A percentile compares a stretch with the other conserved stretches of the same genome.
phyloP scores from a whole-genome alignment of 2,329 filamentous ascomycete genomes.

The Aspergillus sclerotialis region DNA sequence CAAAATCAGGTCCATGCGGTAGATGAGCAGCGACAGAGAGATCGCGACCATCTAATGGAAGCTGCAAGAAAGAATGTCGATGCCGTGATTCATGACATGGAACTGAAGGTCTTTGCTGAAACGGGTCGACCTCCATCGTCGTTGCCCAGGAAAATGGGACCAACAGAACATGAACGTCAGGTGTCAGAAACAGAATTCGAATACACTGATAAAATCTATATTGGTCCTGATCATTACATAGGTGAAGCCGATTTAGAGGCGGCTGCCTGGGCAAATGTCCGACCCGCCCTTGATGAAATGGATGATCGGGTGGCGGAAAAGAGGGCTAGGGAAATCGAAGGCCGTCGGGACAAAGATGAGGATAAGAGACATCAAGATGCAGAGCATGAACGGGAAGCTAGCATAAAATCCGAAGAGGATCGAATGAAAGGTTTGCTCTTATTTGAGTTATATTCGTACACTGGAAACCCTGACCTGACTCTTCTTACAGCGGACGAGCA shows the following conservation, averaged over 20 bases:
- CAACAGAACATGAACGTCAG: slow-evolving; percentile 59
- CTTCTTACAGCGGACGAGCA: slow-evolving; percentile 1
- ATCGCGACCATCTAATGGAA: slow-evolving; percentile 68
- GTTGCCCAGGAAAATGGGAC: slow-evolving; percentile 69
- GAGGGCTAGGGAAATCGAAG: slow-evolving; percentile 58
- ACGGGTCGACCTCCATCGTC: slow-evolving; percentile 67
- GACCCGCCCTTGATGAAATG: slow-evolving; percentile 80
- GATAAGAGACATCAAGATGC: slow-evolving; percentile 52
- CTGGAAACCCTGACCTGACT: slow-evolving; percentile 1
- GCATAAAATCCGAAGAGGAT: slow-evolving; percentile 25
- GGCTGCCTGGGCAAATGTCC: slow-evolving; percentile 68
- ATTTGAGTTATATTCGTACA: background rate
- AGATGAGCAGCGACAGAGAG: slow-evolving; percentile 50
- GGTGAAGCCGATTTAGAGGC: slow-evolving; percentile 70
- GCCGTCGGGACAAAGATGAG: slow-evolving; percentile 58
- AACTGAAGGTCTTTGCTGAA: slow-evolving; percentile 69
- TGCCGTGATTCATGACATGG: slow-evolving; percentile 69
- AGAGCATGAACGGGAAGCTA: slow-evolving; percentile 32
- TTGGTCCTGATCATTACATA: slow-evolving; percentile 77
- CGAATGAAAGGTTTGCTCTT: slow-evolving; percentile 20
- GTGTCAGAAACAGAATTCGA: slow-evolving; percentile 57
- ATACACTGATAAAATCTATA: slow-evolving; percentile 51
- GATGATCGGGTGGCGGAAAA: slow-evolving; percentile 69
- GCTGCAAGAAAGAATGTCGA: slow-evolving; percentile 82
- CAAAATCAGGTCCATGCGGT: slow-evolving; percentile 53